Evolutionary conservation across 441 rosid genomes (phyloP).

Genomic region (Pelargonium exstipulatum): DNA sequence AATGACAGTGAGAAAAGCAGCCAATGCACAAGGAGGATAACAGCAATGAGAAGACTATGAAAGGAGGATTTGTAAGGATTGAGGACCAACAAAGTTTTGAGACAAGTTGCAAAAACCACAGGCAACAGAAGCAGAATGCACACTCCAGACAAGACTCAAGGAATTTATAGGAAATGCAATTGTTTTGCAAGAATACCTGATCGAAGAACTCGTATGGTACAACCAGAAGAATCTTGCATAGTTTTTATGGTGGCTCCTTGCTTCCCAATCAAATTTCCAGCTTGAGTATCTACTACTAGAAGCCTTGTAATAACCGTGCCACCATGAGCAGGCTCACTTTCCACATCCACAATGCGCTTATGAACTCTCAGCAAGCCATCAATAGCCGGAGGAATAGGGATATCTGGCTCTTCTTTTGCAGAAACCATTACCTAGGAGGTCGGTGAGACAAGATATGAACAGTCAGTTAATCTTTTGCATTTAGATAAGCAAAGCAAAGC

Average conservation of each 20-base stretch:
- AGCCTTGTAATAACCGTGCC: conserved; percentile 29
- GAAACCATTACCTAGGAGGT: conserved; percentile 26
- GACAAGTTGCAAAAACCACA: not conserved
- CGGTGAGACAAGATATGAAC: not conserved
- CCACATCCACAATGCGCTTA: conserved; percentile 23
- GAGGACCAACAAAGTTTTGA: not conserved
- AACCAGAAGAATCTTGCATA: conserved; percentile 30
- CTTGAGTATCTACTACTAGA: conserved; percentile 29
- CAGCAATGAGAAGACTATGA: not conserved
- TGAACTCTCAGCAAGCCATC: conserved; percentile 33
- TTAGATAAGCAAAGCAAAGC: not conserved
- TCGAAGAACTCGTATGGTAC: conserved; percentile 28
- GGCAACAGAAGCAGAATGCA: not conserved
- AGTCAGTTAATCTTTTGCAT: not conserved
- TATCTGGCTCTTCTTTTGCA: conserved; percentile 36
- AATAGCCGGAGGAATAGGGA: conserved; percentile 31
- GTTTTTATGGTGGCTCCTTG: conserved; percentile 30
- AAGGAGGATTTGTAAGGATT: not conserved
- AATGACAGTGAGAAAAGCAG: not conserved
- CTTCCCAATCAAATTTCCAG: conserved; percentile 32
- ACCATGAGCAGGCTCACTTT: conserved; percentile 21
- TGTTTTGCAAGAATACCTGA: conserved; percentile 12
- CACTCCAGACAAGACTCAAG: not conserved
- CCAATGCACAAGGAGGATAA: not conserved
- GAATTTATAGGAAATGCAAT: not conserved